phyloP scores from a whole-genome alignment of 108 stramenopile species.

The Chaetoceros muelleri region DNA sequence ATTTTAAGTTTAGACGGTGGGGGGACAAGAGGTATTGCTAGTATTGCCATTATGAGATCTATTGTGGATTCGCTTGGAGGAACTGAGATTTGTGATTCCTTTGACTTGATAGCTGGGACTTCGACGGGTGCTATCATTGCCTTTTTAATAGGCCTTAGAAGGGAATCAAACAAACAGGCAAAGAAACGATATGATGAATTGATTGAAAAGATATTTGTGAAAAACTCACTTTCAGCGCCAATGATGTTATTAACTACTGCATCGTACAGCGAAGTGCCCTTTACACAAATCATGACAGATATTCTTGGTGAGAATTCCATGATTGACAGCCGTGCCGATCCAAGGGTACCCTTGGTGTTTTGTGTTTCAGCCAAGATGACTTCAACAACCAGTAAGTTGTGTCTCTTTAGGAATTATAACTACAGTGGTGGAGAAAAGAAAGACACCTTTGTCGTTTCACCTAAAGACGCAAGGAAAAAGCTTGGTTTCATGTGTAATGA shows the following conservation, averaged over 20 bases:
- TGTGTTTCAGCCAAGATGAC: slow-evolving; percentile 30
- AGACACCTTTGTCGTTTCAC: slow-evolving; percentile 29
- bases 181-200: slow-evolving; percentile 30
- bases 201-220: slow-evolving; percentile 32
- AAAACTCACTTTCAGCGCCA: slow-evolving; percentile 22
- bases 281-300: slow-evolving; percentile 29
- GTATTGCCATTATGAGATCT: slow-evolving; percentile 15
- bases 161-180: slow-evolving; percentile 26
- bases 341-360: slow-evolving; percentile 18
- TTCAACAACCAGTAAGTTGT: slow-evolving; percentile 21
- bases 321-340: slow-evolving; percentile 32
- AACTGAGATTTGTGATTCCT: slow-evolving; percentile 26
- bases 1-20: slow-evolving; percentile 28
- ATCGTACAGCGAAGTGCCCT: slow-evolving; percentile 26
- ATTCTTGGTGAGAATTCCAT: slow-evolving; percentile 28
- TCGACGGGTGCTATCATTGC: slow-evolving; percentile 32
- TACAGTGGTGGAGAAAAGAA: slow-evolving; percentile 30
- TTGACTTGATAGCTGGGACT: slow-evolving; percentile 40
- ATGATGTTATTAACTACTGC: slow-evolving; percentile 36
- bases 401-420: slow-evolving; percentile 30
- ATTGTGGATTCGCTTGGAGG: slow-evolving; percentile 29
- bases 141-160: slow-evolving; percentile 23
- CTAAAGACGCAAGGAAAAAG: slow-evolving; percentile 20
- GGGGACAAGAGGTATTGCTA: slow-evolving; percentile 27
- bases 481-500: slow-evolving; percentile 23